phyloP scores from a whole-genome alignment of 2,329 filamentous ascomycete species.

The Pleoardoris graminearum region DNA sequence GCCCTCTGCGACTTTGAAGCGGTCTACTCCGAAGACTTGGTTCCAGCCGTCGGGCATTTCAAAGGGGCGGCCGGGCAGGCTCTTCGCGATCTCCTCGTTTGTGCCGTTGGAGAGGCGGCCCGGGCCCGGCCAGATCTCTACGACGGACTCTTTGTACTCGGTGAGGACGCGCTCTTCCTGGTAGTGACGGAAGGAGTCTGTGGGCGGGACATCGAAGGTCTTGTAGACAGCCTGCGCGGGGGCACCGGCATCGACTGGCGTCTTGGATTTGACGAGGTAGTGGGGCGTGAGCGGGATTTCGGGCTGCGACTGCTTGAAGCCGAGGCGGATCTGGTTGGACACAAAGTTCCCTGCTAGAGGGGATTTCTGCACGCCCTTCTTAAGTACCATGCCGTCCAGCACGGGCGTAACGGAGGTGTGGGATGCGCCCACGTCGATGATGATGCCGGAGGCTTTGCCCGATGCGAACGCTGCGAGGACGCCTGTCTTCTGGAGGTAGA shows the following conservation, averaged over 20 bases:
- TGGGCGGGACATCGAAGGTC: conserved; percentile 64
- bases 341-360: conserved; percentile 87
- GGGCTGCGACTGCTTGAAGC: conserved; percentile 70
- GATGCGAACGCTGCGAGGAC: conserved; percentile 90
- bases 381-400: conserved; percentile 91
- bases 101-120: conserved; percentile 61
- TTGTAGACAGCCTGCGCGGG: conserved; percentile 76
- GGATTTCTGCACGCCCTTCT: conserved; percentile 82
- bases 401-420: conserved; percentile 88
- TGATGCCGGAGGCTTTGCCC: conserved; percentile 89
- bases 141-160: conserved; percentile 97
- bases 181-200: conserved; percentile 74
- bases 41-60: conserved; percentile 98
- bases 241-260: conserved; percentile 81
- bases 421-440: conserved; percentile 88
- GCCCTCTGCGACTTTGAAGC: conserved; percentile 83
- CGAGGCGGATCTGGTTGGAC: conserved; percentile 80
- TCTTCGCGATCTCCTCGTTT: conserved; percentile 76
- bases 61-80: conserved; percentile 80
- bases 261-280: conserved; percentile 86
- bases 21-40: conserved; percentile 87
- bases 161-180: conserved; percentile 92
- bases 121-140: conserved; percentile 88
- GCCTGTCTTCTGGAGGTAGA: conserved; percentile 87
- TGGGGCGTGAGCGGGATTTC: conserved; percentile 79